Base-by-base conservation (phyloP, 2,329 filamentous ascomycete species). In the Talaromyces sp. region DNA sequence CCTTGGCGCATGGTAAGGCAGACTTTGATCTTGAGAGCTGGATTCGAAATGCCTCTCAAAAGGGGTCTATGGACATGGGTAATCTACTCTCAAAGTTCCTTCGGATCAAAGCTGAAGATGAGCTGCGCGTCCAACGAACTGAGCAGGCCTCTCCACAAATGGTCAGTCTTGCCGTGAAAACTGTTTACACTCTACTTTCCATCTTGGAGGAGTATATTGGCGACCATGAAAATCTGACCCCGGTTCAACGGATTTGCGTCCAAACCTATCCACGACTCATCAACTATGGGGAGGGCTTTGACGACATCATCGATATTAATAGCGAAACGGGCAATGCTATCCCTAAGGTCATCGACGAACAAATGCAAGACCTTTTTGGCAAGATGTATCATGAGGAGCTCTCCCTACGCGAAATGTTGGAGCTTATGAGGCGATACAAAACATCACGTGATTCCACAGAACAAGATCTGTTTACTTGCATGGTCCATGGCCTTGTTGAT, bases 341-440 rank as follows among this genome's bases (percentile, higher is more conserved):
- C 1, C 89, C 93, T 0, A 82, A 85, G 22, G 86, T 88, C 25
- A 91, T 93, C 59, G 93, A 96, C 67, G 86, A 85, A 65, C 91
- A 92, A 73, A 99, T 99, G 95, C 93, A 98, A 71, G 92, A 97
- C 67, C 88, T 96, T 65, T 99, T 97, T 75, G 97, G 96, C 76
- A 91, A 91, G 70, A 98, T 99, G 93, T 99, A 99, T 73, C 90
- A 91, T 66, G 89, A 91, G 66, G 92, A 97, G 67, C 87, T 93
- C 22, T 89, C 93, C 65, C 90, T 97, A 19, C 86, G 91, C 60
- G 87, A 91, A 59, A 90, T 99, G 65, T 89, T 99, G 57, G 88
- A 90, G 64, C 85, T 92, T 44, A 85, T 99, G 70, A 88, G 92
- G 65, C 84, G 85, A 60, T 96, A 96, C 78, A 98, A 99, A 74